These are phyloP conservation scores for Eucalyptus pauciflora DNA, from an alignment of 345 rosid species.

Conservation along the genomic window DNA sequence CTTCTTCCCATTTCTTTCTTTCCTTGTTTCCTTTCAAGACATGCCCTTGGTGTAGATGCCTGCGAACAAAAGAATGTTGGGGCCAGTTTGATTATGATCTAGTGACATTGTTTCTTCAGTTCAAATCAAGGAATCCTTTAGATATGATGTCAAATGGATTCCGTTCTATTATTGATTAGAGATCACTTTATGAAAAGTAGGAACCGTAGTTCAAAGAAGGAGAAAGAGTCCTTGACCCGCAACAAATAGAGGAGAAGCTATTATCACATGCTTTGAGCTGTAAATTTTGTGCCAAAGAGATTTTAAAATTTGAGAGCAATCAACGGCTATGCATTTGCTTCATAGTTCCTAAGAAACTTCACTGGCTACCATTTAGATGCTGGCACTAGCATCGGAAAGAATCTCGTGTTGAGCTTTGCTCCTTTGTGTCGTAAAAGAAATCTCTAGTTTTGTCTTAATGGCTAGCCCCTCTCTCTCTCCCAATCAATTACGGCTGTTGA, in stretches of 20 bases:
- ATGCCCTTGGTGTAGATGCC: background rate
- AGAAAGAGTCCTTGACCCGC: background rate
- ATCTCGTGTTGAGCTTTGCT: too few species aligned
- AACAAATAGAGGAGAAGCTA: too few species aligned
- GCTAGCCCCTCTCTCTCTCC: background rate
- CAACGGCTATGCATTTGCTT: background rate
- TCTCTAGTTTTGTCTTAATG: background rate
- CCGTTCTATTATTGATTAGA: background rate
- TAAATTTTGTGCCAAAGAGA: background rate
- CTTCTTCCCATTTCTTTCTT: background rate
- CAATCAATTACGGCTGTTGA: background rate
- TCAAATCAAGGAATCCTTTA: background rate
- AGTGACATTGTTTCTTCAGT: background rate
- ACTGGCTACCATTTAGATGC: background rate
- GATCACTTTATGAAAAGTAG: background rate
- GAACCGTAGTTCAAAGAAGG: background rate
- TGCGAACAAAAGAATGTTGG: background rate
- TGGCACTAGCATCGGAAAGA: background rate
- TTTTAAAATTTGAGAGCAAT: background rate
- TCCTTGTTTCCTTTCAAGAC: background rate
- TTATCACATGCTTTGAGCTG: background rate
- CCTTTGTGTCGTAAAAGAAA: too few species aligned
- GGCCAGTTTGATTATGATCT: background rate
- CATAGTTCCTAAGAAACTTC: background rate
- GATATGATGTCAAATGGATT: background rate